Percentiles rank a stretch among this genome's conserved stretches.
phyloP scores from a whole-genome alignment of 805 yeast species.

The Nakazawaea holstii region DNA sequence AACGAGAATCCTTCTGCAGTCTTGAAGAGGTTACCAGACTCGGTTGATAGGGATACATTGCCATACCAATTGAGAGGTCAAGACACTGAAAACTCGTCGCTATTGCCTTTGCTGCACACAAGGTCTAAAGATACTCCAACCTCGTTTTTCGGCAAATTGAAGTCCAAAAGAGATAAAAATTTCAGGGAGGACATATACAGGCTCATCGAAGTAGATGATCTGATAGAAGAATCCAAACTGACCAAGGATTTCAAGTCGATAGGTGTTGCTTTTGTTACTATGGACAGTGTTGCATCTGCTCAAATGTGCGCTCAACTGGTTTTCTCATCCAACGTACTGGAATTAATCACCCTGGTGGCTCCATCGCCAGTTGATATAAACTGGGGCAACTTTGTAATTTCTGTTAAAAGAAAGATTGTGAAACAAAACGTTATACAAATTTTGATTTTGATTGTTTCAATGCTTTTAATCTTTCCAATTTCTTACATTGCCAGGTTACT shows the following conservation, averaged over 20 bases:
- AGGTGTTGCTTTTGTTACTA: conserved; percentile 69
- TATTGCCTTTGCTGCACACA: not conserved
- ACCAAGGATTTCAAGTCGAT: conserved; percentile 34
- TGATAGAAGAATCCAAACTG: conserved; percentile 28
- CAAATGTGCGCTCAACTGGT: conserved; percentile 97
- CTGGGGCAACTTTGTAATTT: conserved; percentile 56
- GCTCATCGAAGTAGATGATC: conserved; percentile 30
- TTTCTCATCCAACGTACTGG: conserved; percentile 82
- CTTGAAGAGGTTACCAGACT: conserved; percentile 1
- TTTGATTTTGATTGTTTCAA: conserved; percentile 42
- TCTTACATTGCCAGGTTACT: conserved; percentile 52
- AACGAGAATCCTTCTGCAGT: conserved; percentile 11
- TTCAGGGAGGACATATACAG: conserved; percentile 29
- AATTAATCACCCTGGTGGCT: conserved; percentile 75
- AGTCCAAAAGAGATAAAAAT: conserved; percentile 25
- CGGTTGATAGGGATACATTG: conserved; percentile 4
- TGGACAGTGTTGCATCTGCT: conserved; percentile 93
- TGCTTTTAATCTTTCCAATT: conserved; percentile 48
- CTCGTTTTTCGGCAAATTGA: conserved; percentile 16
- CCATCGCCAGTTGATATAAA: conserved; percentile 96
- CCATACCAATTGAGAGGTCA: conserved; percentile 6
- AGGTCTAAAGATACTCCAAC: conserved; percentile 18
- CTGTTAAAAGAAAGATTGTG: conserved; percentile 31
- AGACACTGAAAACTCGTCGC: not conserved
- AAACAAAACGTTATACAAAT: conserved; percentile 26